Evolutionary conservation across 1,284 basidiomycete genomes (phyloP).

Genomic region (Ustilago curta): DNA sequence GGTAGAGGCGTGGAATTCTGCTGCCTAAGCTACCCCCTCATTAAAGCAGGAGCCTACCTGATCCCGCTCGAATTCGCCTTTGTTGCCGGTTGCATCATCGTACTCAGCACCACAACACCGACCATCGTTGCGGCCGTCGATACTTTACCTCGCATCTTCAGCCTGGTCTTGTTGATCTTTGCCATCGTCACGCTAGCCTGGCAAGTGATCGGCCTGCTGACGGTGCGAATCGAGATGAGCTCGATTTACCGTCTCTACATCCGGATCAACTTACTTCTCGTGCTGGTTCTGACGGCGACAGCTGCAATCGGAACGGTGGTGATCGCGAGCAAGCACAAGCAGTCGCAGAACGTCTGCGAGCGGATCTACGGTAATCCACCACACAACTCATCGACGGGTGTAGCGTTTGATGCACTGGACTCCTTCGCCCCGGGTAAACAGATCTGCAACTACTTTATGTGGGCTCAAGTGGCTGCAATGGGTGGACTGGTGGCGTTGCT

Average conservation of each 20-base stretch:
- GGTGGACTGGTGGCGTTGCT: slow-evolving; percentile 36
- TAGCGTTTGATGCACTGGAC: slow-evolving; percentile 23
- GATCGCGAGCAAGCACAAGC: slow-evolving; percentile 35
- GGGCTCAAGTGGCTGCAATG: slow-evolving; percentile 50
- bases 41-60: slow-evolving; percentile 53
- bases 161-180: slow-evolving; percentile 31
- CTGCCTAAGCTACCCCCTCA: slow-evolving; percentile 47
- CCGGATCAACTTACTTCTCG: slow-evolving; percentile 47
- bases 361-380: slow-evolving; percentile 49
- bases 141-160: slow-evolving; percentile 26
- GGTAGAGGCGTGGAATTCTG: slow-evolving; percentile 45
- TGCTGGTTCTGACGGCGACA: slow-evolving; percentile 24
- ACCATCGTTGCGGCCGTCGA: slow-evolving; percentile 47
- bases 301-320: slow-evolving; percentile 34
- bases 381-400: slow-evolving; percentile 25
- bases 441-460: slow-evolving; percentile 52
- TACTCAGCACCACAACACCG: slow-evolving; percentile 40
- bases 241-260: slow-evolving; percentile 49
- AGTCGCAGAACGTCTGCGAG: slow-evolving; percentile 37
- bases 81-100: slow-evolving; percentile 42
- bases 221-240: slow-evolving; percentile 37
- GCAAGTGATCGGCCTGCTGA: slow-evolving; percentile 46
- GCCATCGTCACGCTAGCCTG: slow-evolving; percentile 28
- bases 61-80: slow-evolving; percentile 50
- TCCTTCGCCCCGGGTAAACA: slow-evolving; percentile 31